Conservation (phyloP, 2,329 filamentous ascomycete genomes). For the Pseudonectria foliicola region DNA sequence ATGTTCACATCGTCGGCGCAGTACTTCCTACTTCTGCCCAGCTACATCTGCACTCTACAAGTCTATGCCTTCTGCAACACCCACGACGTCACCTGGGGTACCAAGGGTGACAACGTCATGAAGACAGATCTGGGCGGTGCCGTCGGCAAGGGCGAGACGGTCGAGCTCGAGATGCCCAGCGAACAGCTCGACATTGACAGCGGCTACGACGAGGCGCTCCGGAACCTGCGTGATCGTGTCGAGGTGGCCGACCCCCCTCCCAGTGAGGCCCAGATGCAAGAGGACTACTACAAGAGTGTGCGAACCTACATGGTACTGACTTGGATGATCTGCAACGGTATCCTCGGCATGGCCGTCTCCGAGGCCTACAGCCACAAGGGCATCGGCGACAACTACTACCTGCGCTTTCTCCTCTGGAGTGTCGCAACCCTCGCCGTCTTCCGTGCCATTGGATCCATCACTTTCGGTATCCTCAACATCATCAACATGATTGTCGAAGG, state of each 20-base stretch:
- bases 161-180: constrained; percentile 94
- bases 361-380: constrained; percentile 71
- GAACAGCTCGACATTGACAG: constrained; percentile 98
- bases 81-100: constrained; percentile 36
- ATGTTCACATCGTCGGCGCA: constrained; percentile 90
- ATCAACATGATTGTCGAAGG: constrained; percentile 85
- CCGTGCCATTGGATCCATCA: constrained; percentile 71
- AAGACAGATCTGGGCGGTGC: constrained; percentile 88
- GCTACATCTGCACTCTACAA: constrained; percentile 94
- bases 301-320: constrained; percentile 95
- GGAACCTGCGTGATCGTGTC: constrained; percentile 88
- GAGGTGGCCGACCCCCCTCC: constrained; percentile 60
- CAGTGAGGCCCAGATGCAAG: constrained; percentile 78
- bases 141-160: constrained; percentile 67
- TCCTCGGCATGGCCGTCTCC: constrained; percentile 86
- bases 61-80: constrained; percentile 80
- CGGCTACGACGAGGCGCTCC: constrained; percentile 92
- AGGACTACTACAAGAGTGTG: constrained; percentile 97
- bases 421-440: constrained; percentile 84
- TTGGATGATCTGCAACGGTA: constrained; percentile 89
- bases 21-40: constrained; percentile 88
- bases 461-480: constrained; percentile 77
- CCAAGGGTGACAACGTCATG: constrained; percentile 94
- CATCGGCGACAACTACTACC: constrained; percentile 79
- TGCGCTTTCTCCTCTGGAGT: constrained; percentile 87